These are phyloP conservation scores for Silene uniflora DNA, from an alignment of 148 eudicot genomes.

Conservation along the genomic window DNA sequence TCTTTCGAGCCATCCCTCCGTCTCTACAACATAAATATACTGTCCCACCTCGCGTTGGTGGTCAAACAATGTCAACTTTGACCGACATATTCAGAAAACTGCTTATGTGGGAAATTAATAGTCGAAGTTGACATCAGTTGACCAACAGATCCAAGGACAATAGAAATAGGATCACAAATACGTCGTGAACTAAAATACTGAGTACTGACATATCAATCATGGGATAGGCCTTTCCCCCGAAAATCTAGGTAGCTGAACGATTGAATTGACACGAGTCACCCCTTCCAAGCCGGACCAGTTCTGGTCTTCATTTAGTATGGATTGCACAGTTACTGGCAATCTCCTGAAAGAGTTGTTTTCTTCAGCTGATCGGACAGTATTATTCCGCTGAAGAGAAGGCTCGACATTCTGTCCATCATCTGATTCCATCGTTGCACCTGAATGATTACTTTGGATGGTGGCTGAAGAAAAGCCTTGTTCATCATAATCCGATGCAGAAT, in stretches of 20 bases:
- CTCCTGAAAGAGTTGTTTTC: slow-evolving; percentile 46
- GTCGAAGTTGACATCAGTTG: neutral
- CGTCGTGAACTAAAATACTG: too few species aligned
- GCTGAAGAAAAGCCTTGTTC: slow-evolving; percentile 78
- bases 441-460: slow-evolving; percentile 66
- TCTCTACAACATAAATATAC: too few species aligned
- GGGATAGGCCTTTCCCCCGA: slow-evolving; percentile 59
- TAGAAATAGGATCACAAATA: neutral
- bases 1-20: too few species aligned
- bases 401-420: slow-evolving; percentile 76
- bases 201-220: slow-evolving; percentile 14
- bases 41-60: neutral
- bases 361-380: slow-evolving; percentile 66
- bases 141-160: neutral
- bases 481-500: slow-evolving; percentile 62
- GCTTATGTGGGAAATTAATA: neutral
- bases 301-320: slow-evolving; percentile 47
- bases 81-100: neutral
- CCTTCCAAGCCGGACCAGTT: slow-evolving; percentile 97
- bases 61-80: neutral
- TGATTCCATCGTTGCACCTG: slow-evolving; percentile 59
- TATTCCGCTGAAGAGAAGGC: slow-evolving; percentile 73
- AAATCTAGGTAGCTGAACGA: slow-evolving; percentile 97
- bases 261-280: slow-evolving; percentile 88
- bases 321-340: slow-evolving; percentile 35